phyloP scores from a whole-genome alignment of 208 protist species.

The Strigomonas culicis region DNA sequence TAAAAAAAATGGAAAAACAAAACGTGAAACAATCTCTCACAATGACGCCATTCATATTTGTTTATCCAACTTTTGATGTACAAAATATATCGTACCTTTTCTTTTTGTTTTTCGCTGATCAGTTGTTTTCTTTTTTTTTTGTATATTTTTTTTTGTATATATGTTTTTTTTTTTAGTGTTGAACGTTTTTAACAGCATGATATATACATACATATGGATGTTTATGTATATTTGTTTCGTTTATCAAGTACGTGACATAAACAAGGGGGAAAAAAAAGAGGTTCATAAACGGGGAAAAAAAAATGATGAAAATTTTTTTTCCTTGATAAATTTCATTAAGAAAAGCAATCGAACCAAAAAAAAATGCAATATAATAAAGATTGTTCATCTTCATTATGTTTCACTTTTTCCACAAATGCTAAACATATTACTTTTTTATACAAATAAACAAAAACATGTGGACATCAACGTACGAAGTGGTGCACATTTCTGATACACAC shows the following conservation, averaged over 20 bases:
- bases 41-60: neutral
- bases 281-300: conserved; percentile 9
- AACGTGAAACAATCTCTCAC: conserved; percentile 1
- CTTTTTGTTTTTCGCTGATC: too few relatives aligned
- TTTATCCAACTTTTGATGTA: neutral
- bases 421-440: neutral
- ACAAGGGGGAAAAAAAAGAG: neutral
- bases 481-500: neutral
- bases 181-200: neutral
- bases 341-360: neutral
- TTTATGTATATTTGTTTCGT: conserved; percentile 7
- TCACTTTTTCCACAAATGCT: conserved; percentile 5
- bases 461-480: too few relatives aligned
- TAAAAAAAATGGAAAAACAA: conserved; percentile 2
- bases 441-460: too few relatives aligned
- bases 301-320: neutral
- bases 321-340: neutral
- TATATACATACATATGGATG: conserved; percentile 8
- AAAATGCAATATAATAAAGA: conserved; percentile 11
- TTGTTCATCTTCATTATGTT: conserved; percentile 9
- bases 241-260: neutral
- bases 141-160: conserved; percentile 16
- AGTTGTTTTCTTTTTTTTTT: conserved; percentile 24
- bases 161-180: conserved; percentile 7
- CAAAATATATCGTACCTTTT: neutral